A percentile compares a stretch with the other conserved stretches of the same genome.
phyloP scores from a whole-genome alignment of 345 rosid genomes.

The Ceriops tagal region DNA sequence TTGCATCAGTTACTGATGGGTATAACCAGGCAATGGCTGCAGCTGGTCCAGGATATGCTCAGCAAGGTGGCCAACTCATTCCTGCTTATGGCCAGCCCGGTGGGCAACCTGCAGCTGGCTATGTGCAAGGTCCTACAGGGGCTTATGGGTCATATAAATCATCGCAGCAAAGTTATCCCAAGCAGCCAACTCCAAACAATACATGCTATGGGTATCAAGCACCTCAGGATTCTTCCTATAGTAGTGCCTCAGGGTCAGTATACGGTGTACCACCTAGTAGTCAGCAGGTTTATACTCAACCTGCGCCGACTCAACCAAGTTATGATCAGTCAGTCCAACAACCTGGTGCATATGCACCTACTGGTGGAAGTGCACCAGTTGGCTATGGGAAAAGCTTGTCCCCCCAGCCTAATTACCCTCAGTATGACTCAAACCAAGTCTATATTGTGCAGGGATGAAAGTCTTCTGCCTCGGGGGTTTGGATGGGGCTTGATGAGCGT shows the following conservation, averaged over 20 bases:
- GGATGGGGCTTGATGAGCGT: background rate
- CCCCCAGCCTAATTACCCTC: too few relatives aligned
- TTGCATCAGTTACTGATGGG: conserved; percentile 52
- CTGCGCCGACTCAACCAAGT: conserved; percentile 52
- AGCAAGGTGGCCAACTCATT: conserved; percentile 51
- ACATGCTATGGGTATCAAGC: conserved; percentile 62
- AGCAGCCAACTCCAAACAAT: conserved; percentile 41
- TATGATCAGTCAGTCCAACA: conserved; percentile 68
- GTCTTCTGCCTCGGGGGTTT: conserved; percentile 3
- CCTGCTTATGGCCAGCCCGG: conserved; percentile 46
- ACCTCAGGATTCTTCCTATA: conserved; percentile 62
- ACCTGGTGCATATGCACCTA: conserved; percentile 47
- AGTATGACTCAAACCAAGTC: conserved; percentile 37
- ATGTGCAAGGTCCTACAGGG: conserved; percentile 48
- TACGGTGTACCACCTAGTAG: conserved; percentile 45
- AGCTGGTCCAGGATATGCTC: conserved; percentile 40
- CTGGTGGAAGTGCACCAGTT: conserved; percentile 50
- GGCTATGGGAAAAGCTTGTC: conserved; percentile 1
- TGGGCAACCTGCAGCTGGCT: conserved; percentile 44
- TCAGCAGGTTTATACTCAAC: conserved; percentile 54
- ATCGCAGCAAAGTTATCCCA: conserved; percentile 53
- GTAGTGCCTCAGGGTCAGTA: conserved; percentile 32
- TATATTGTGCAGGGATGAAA: conserved; percentile 39
- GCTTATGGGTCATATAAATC: conserved; percentile 54
- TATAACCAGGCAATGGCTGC: conserved; percentile 47